Base-by-base conservation (phyloP, 2,329 filamentous ascomycete species). In the Penicillium digitatum region DNA sequence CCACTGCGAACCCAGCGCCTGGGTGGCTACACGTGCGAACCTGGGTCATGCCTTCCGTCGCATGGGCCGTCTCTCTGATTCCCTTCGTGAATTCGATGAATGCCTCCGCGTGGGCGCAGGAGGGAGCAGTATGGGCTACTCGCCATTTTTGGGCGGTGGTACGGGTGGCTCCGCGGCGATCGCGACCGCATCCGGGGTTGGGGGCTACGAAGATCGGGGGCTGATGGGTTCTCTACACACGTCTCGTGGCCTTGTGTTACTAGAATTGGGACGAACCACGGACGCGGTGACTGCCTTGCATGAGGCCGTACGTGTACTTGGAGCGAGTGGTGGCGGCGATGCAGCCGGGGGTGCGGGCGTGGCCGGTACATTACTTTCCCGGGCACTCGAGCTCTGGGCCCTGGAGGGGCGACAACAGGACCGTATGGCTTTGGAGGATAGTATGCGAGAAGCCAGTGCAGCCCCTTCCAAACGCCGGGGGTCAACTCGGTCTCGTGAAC, bases 1-100 rank as follows among this genome's bases (percentile, higher is more conserved):
- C 58, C 87, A 90, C 59, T 88, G 89, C 52, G 90, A 95, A 58
- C 85, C 89, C 0, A 82, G 85, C 45, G 89, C 93, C 1, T 95
- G 89, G 86, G 78, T 96, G 3, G 84, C 90, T 2, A 92, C 89
- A 0, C 84, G 91, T 37, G 89, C 89, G 4, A 99, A 99, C 66
- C 81, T 99, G 16, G 95, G 87, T 0, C 94, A 99, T 69, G 88
- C 93, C 0, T 87, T 91, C 59, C 85, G 94, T 50, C 86, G 90
- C 18, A 75, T 88, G 52, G 82, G 86, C 1, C 79, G 84, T 54
- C 85, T 87, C 62, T 81, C 86, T 29, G 84, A 88, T 50, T 88
- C 93, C 0, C 80, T 97, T 11, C 81, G 79, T 1, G 84, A 93
- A 68, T 97, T 96, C 65, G 89, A 96, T 60, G 87, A 92, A 66